Base-by-base conservation (phyloP, 2,329 filamentous ascomycete species). In the Penicillium thymicola region DNA sequence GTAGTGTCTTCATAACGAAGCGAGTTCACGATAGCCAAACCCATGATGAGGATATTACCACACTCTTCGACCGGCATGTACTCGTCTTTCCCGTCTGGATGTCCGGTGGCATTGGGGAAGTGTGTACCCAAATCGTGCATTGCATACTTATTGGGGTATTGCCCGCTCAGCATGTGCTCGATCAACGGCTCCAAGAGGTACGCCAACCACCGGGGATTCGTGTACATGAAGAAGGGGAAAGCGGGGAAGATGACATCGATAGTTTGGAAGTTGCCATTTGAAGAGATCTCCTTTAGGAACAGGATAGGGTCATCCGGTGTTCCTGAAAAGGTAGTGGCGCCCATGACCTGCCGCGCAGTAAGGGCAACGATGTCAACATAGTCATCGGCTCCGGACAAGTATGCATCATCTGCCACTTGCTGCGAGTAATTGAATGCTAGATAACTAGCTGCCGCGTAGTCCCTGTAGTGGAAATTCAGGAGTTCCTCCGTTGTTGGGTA, bases 231-330 rank as follows among this genome's bases (percentile, higher is more conserved):
- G 79, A 93, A 94, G 0, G 90, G 89, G 73, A 91, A 92, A 0
- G 89, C 83, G 0, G 90, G 90, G 77, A 92, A 94, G 65, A 95
- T 93, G 55, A 95, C 89, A 75, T 93, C 89, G 11, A 94, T 88
- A 0, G 90, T 94, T 70, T 94, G 90, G 72, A 87, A 87, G 67
- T 95, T 93, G 4, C 90, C 90, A 65, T 93, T 89, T 2, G 88
- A 92, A 1, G 89, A 91, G 54, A 94, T 93, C 71, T 94, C 90
- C 70, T 94, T 94, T 58, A 93, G 76, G 74, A 94, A 94, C 23
- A 94, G 72, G 41, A 93, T 81, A 0, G 89, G 88, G 59, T 85
- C 80, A 4, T 90, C 83, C 4, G 84, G 82, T 21, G 89, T 89
- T 42, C 89, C 84, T 7, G 88, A 83, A 68, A 92, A 89, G 61